phyloP scores from a whole-genome alignment of 1,139 yeast species.

The Sugiyamaella novakii region DNA sequence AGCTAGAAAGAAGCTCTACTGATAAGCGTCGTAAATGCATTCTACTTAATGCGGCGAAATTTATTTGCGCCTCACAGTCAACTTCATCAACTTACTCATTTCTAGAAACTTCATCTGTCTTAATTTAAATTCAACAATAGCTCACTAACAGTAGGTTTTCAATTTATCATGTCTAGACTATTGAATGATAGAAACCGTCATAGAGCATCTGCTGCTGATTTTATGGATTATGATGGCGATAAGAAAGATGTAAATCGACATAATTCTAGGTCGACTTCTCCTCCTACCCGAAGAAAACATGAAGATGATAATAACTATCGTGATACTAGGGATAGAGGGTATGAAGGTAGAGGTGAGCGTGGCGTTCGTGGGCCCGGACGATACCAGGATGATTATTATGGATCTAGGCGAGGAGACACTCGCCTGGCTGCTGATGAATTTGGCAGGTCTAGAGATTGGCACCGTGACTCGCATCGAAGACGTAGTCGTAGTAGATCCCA shows the following conservation, averaged over 20 bases:
- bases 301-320: neutral
- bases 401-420: neutral
- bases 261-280: neutral
- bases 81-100: no score
- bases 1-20: no score
- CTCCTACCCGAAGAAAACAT: neutral
- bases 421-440: neutral
- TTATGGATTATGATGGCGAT: slow-evolving; percentile 17
- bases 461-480: neutral
- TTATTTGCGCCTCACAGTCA: no score
- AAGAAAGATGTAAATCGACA: neutral
- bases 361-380: neutral
- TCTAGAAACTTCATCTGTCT: no score
- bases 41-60: no score
- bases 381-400: slow-evolving; percentile 1
- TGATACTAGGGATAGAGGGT: neutral
- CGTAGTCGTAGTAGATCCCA: slow-evolving; percentile 4
- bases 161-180: no score
- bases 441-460: neutral
- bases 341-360: neutral
- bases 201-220: slow-evolving; percentile 16
- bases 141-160: no score
- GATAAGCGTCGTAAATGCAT: no score
- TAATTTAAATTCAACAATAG: no score
- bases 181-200: neutral